These are phyloP conservation scores for Entomophthora muscae DNA, from an alignment of 371 early-diverging fungal species.

Conservation along the genomic window DNA sequence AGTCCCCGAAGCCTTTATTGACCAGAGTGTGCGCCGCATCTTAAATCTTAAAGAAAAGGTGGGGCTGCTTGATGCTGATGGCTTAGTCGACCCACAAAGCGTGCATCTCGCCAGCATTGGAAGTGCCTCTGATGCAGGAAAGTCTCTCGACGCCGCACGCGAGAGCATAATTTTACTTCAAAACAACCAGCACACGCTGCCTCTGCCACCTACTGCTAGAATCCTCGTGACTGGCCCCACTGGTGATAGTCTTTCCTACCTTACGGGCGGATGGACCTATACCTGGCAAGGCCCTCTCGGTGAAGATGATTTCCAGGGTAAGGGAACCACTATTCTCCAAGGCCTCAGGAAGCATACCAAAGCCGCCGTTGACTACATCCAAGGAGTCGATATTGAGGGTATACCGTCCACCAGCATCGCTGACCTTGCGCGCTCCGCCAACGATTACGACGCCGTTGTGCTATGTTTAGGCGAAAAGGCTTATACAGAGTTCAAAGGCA, in stretches of 20 bases:
- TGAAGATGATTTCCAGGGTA: slow-evolving; percentile 25
- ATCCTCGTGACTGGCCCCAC: slow-evolving; percentile 30
- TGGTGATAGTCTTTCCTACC: slow-evolving; percentile 19
- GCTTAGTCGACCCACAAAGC: slow-evolving; percentile 15
- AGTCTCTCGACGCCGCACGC: slow-evolving; percentile 24
- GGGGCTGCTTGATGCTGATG: slow-evolving; percentile 27
- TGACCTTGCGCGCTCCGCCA: slow-evolving; percentile 14
- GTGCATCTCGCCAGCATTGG: slow-evolving; percentile 18
- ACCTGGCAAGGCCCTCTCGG: slow-evolving; percentile 30
- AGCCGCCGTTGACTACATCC: not conserved
- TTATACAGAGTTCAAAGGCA: slow-evolving; percentile 30
- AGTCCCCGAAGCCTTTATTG: not conserved
- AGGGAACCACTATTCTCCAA: slow-evolving; percentile 24
- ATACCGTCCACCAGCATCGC: not conserved
- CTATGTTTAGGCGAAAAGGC: slow-evolving; percentile 26
- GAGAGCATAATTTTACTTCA: slow-evolving; percentile 40
- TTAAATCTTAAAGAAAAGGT: slow-evolving; percentile 24
- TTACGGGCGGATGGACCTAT: slow-evolving; percentile 37
- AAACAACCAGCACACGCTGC: slow-evolving; percentile 24
- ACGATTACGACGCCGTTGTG: slow-evolving; percentile 23
- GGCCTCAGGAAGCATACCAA: slow-evolving; percentile 17
- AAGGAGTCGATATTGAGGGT: not conserved
- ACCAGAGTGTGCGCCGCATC: slow-evolving; percentile 21
- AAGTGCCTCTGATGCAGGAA: slow-evolving; percentile 19
- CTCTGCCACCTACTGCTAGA: slow-evolving; percentile 15